These are phyloP conservation scores for Amniculicola lignicola DNA, from an alignment of 495 filamentous ascomycete genomes.

Conservation along the genomic window DNA sequence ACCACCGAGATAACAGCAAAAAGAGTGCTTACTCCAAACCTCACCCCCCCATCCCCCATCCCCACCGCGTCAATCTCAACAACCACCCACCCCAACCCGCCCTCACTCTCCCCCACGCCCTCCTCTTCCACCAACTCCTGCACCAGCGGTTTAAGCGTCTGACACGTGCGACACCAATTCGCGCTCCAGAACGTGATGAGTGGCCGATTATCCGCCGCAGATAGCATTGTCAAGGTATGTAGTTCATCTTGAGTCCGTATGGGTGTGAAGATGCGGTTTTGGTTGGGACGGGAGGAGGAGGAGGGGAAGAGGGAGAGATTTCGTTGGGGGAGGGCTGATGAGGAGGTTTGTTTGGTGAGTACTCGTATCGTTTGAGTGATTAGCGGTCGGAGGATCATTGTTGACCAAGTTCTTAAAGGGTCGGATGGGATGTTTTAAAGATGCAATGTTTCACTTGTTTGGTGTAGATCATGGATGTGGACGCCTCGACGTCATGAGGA, in stretches of 20 bases:
- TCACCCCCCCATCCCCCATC: slow-evolving; percentile 52
- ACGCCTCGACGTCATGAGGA: too few relatives aligned
- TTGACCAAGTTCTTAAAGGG: too few relatives aligned
- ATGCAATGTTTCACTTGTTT: too few relatives aligned
- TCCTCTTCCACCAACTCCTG: slow-evolving; percentile 50
- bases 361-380: too few relatives aligned
- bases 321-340: background rate
- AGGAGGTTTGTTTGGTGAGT: background rate
- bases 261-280: slow-evolving; percentile 38
- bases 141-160: slow-evolving; percentile 53
- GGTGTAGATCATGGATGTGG: too few relatives aligned
- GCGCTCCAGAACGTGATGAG: slow-evolving; percentile 70
- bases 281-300: slow-evolving; percentile 4
- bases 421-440: too few relatives aligned
- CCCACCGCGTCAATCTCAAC: slow-evolving; percentile 63
- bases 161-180: slow-evolving; percentile 61
- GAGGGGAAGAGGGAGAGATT: background rate
- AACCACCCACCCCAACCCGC: slow-evolving; percentile 58
- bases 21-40: slow-evolving; percentile 47
- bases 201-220: slow-evolving; percentile 55
- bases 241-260: slow-evolving; percentile 57
- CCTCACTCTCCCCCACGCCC: slow-evolving; percentile 56
- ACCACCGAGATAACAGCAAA: background rate
- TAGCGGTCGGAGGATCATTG: slow-evolving; percentile 4
- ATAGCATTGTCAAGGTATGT: slow-evolving; percentile 57